A percentile compares a stretch with the other conserved stretches of the same genome.
phyloP scores from a whole-genome alignment of 257 asterid species.

The Gentiana straminea region DNA sequence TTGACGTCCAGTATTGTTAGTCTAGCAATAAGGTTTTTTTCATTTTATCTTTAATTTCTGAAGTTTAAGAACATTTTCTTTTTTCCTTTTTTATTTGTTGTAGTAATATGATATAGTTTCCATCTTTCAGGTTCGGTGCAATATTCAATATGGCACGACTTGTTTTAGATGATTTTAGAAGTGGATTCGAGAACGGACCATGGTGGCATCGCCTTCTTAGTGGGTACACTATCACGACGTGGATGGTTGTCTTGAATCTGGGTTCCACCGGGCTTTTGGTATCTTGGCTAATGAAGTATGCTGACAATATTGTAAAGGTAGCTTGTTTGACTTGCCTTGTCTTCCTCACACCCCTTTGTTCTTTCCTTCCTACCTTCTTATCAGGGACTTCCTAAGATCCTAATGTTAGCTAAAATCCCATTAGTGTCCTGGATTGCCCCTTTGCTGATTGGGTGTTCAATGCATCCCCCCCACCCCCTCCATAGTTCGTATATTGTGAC shows the following conservation, averaged over 20 bases:
- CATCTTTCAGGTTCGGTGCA: slow-evolving; percentile 70
- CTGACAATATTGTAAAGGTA: slow-evolving; percentile 97
- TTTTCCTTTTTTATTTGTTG: not conserved
- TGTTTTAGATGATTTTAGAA: slow-evolving; percentile 70
- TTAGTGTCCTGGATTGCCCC: no score
- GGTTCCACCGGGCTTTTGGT: slow-evolving; percentile 93
- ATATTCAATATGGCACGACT: slow-evolving; percentile 87
- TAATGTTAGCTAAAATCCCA: no score
- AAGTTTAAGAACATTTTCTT: no score
- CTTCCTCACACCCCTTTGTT: not conserved
- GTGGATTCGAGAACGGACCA: slow-evolving; percentile 85
- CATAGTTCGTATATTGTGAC: no score
- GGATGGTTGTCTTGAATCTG: slow-evolving; percentile 92
- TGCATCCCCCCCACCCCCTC: no score
- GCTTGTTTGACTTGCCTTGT: slow-evolving; percentile 2
- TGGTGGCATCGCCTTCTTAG: slow-evolving; percentile 88
- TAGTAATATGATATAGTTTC: no score
- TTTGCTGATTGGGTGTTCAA: no score
- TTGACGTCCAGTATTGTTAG: no score
- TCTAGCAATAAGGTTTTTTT: no score
- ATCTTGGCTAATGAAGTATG: slow-evolving; percentile 97
- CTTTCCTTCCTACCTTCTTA: not conserved
- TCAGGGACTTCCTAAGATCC: no score
- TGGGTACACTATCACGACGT: slow-evolving; percentile 76
- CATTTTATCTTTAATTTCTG: no score